These are phyloP conservation scores for Panicum miliaceum DNA, from an alignment of 176 grass and related monocot genomes.

Conservation along the genomic window DNA sequence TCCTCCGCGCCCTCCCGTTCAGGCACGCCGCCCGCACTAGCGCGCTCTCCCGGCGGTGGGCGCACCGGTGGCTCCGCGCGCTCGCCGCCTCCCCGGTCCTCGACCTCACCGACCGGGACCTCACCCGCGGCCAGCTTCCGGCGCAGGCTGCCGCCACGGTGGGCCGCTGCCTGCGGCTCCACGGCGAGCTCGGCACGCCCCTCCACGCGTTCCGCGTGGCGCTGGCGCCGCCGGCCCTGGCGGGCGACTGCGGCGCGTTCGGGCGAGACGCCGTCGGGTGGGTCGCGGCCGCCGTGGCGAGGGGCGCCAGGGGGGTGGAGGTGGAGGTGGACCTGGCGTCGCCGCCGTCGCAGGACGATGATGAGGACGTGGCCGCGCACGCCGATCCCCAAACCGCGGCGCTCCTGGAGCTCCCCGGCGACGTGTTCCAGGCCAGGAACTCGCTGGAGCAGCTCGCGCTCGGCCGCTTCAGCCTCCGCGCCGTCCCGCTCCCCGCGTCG, in stretches of 20 bases:
- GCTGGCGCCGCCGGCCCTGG: background rate
- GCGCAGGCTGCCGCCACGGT: conserved; percentile 38
- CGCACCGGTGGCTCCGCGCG: conserved; percentile 30
- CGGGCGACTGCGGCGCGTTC: conserved; percentile 7
- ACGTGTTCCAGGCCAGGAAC: conserved; percentile 38
- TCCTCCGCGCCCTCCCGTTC: conserved; percentile 45
- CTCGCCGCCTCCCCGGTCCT: conserved; percentile 41
- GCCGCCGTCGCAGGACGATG: background rate
- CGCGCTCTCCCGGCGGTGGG: conserved; percentile 52
- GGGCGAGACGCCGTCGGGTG: conserved; percentile 40
- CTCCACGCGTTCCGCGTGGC: conserved; percentile 51
- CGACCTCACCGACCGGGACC: conserved; percentile 47
- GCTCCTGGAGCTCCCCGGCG: conserved; percentile 28
- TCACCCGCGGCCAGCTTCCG: conserved; percentile 49
- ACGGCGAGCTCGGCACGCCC: conserved; percentile 13
- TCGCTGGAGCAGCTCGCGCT: conserved; percentile 48
- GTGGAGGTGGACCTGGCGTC: conserved; percentile 49
- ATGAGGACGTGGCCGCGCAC: too few species aligned
- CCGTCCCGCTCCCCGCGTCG: background rate
- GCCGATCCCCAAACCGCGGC: background rate
- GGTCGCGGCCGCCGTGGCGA: conserved; percentile 42
- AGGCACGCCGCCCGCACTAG: conserved; percentile 50
- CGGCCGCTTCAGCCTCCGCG: conserved; percentile 38
- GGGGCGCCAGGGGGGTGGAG: conserved; percentile 51
- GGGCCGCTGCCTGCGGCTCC: conserved; percentile 44